Conservation (phyloP, 2,329 filamentous ascomycete species). For the Nothophaeocryptopus gaeumannii region DNA sequence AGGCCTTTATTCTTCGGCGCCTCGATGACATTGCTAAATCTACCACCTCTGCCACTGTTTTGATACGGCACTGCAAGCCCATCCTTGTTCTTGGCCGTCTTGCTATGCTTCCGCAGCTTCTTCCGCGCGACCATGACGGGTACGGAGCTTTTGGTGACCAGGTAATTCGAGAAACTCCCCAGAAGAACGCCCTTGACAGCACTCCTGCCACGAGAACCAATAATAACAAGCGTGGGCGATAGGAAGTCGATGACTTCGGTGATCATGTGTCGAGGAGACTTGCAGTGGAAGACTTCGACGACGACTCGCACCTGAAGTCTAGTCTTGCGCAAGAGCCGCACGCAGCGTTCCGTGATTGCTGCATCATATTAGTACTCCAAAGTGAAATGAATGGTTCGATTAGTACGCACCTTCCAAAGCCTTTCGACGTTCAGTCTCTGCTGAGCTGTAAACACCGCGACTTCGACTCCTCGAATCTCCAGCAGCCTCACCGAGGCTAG, state of each 20-base stretch:
- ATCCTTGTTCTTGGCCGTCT: slow-evolving; percentile 39
- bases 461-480: slow-evolving; percentile 27
- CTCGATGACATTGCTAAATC: slow-evolving; percentile 36
- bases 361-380: too few species aligned
- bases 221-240: slow-evolving; percentile 85
- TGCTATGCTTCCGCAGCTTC: slow-evolving; percentile 76
- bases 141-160: slow-evolving; percentile 93
- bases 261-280: slow-evolving; percentile 92
- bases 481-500: slow-evolving; percentile 13
- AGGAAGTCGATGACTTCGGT: slow-evolving; percentile 95
- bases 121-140: slow-evolving; percentile 98
- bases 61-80: slow-evolving; percentile 33
- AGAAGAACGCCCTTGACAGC: slow-evolving; percentile 92
- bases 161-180: slow-evolving; percentile 94
- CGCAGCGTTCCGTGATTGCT: slow-evolving; percentile 77
- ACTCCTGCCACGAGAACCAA: slow-evolving; percentile 86
- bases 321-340: slow-evolving; percentile 86
- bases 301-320: slow-evolving; percentile 88
- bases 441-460: slow-evolving; percentile 43
- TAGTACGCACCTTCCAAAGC: slow-evolving; percentile 58
- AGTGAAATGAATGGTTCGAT: too few species aligned
- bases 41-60: slow-evolving; percentile 29
- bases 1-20: slow-evolving; percentile 32
- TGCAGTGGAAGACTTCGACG: slow-evolving; percentile 96
- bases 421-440: slow-evolving; percentile 75